These are phyloP conservation scores for Penicillium sp. DNA, from an alignment of 2,329 filamentous ascomycete genomes.

Conservation along the genomic window DNA sequence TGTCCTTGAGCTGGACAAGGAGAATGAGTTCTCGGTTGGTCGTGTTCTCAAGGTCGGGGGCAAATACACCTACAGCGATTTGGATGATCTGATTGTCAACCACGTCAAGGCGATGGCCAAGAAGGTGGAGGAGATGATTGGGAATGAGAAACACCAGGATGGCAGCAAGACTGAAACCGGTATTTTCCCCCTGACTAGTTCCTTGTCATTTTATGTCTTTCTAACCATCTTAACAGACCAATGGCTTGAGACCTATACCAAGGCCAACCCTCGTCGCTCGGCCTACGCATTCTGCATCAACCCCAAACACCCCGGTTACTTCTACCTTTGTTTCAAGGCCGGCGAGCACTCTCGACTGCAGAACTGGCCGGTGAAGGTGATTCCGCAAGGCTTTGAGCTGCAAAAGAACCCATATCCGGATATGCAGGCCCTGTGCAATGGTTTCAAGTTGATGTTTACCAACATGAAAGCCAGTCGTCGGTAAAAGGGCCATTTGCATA, in stretches of 20 bases:
- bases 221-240: constrained; percentile 60
- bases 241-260: constrained; percentile 94
- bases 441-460: constrained; percentile 83
- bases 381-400: constrained; percentile 91
- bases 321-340: constrained; percentile 94
- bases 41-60: constrained; percentile 80
- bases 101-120: constrained; percentile 97
- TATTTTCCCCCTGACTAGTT: constrained; percentile 59
- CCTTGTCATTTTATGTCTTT: neutral
- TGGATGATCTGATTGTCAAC: constrained; percentile 95
- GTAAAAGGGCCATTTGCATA: constrained; percentile 21
- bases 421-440: constrained; percentile 93
- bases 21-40: constrained; percentile 93
- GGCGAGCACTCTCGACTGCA: constrained; percentile 71
- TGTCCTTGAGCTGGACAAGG: constrained; percentile 93
- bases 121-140: constrained; percentile 95
- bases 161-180: constrained; percentile 78
- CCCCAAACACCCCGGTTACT: constrained; percentile 87
- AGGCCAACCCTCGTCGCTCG: constrained; percentile 90
- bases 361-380: constrained; percentile 82
- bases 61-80: constrained; percentile 89
- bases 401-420: constrained; percentile 87
- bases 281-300: constrained; percentile 97
- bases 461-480: constrained; percentile 55
- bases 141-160: constrained; percentile 89